Base-by-base conservation (phyloP, 2,329 filamentous ascomycete genomes). In the Xylariaceae sp. region DNA sequence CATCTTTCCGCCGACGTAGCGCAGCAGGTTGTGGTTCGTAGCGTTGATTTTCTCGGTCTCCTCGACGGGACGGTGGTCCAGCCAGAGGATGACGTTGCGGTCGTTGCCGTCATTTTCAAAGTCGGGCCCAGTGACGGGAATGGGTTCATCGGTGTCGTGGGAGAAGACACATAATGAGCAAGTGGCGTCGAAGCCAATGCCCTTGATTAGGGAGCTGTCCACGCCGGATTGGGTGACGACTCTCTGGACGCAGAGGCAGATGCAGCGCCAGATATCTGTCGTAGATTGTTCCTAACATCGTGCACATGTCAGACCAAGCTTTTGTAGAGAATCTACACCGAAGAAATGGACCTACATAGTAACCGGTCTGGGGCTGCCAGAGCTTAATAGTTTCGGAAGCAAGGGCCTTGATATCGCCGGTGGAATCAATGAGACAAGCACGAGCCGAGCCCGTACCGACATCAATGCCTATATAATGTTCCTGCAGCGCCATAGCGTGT, bases 121-220 rank as follows among this genome's bases (percentile, higher is more conserved):
- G 67, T 89, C 85, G 2, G 92, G 92, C 0, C 90, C 90, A 1
- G 92, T 96, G 18, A 99, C 90, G n/a, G 88, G 82, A 52, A 97
- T 81, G 1, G 94, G 94, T 75, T 96, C 89, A 73, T 96, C 89
- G 3, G 90, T 96, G 68, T 96, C 91, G 71, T 89, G 80, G 57
- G 87, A 83, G 76, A 99, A 96, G 67, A 97, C 92, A 37, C 92
- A 85, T 34, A 99, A 84, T 15, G 94, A 99, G 80, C 94, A 99
- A n/a, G 94, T 99, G 18, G 94, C 94, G 74, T 99, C 94, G 74
- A 99, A 97, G 56, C 94, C 94, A 70, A 99, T 91, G 60, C 94
- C 94, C 67, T 88, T 88, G 68, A 99, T 88, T 42, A 84, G 86
- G 63, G 78, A 78, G 3, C 87, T 83, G 68, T 93, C 86, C 66